phyloP scores from a whole-genome alignment of 495 filamentous ascomycete genomes.

The Neurospora africana region DNA sequence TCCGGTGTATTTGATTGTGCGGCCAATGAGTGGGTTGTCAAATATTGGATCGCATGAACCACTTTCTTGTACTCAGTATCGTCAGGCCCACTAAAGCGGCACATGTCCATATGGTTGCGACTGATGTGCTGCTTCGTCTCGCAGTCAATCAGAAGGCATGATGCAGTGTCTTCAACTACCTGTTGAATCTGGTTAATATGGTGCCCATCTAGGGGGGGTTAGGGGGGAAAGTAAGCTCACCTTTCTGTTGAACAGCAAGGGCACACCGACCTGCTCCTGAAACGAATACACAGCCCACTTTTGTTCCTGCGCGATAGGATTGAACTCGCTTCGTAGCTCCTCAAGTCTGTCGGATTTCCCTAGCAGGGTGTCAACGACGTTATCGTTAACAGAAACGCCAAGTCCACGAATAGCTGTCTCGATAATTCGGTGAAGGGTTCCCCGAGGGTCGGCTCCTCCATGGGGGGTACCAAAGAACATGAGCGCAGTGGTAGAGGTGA shows the following conservation, averaged over 20 bases:
- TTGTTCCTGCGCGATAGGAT: slow-evolving; percentile 12
- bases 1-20: not conserved
- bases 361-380: slow-evolving; percentile 18
- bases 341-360: slow-evolving; percentile 21
- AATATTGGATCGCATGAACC: not conserved
- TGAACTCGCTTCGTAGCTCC: slow-evolving; percentile 23
- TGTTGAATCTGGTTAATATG: slow-evolving; percentile 4
- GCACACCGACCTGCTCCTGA: slow-evolving; percentile 20
- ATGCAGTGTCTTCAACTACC: slow-evolving; percentile 30
- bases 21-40: not conserved
- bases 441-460: slow-evolving; percentile 22
- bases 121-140: slow-evolving; percentile 23
- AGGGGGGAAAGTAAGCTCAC: slow-evolving; percentile 1
- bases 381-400: slow-evolving; percentile 18
- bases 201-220: no score
- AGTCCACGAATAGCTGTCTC: slow-evolving; percentile 10
- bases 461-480: slow-evolving; percentile 39
- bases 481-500: slow-evolving; percentile 26
- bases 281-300: slow-evolving; percentile 28
- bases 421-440: slow-evolving; percentile 5
- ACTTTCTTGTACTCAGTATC: slow-evolving; percentile 20
- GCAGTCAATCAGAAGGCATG: slow-evolving; percentile 12
- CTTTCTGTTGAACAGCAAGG: slow-evolving; percentile 13
- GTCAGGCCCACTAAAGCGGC: slow-evolving; percentile 23
- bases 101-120: slow-evolving; percentile 32